Conservation (phyloP, 2,329 filamentous ascomycete genomes). For the Graphiopsis chlorocephala region DNA sequence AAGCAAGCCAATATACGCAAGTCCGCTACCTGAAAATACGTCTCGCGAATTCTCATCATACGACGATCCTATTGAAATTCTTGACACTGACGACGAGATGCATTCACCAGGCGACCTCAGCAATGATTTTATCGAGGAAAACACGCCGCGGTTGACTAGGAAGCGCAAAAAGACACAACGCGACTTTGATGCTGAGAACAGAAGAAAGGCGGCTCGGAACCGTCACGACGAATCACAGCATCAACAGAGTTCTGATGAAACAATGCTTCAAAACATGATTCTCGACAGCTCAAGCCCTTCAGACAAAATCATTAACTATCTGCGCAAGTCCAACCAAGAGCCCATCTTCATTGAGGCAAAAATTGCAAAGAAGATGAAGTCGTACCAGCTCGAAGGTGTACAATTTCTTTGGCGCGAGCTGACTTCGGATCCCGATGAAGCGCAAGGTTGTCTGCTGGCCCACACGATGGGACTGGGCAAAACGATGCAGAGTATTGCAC, state of each 20-base stretch:
- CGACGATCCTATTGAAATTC: constrained; percentile 5
- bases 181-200: constrained; percentile 17
- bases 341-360: constrained; percentile 63
- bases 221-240: constrained; percentile 20
- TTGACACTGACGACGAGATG: constrained; percentile 6
- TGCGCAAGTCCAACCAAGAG: constrained; percentile 58
- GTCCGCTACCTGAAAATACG: background rate
- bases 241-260: constrained; percentile 19
- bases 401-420: constrained; percentile 88
- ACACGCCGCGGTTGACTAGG: background rate
- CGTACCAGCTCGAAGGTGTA: constrained; percentile 77
- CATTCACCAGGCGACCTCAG: background rate
- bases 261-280: constrained; percentile 24
- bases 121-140: background rate
- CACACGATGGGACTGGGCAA: constrained; percentile 93
- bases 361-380: constrained; percentile 67
- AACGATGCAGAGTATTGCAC: constrained; percentile 81
- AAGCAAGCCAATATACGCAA: background rate
- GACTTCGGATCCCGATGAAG: constrained; percentile 52
- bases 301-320: constrained; percentile 63
- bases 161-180: constrained; percentile 12
- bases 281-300: background rate
- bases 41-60: background rate
- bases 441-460: constrained; percentile 76
- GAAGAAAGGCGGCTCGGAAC: constrained; percentile 21